These are phyloP conservation scores for Pluteus cervinus DNA, from an alignment of 768 basidiomycete genomes.

Conservation along the genomic window DNA sequence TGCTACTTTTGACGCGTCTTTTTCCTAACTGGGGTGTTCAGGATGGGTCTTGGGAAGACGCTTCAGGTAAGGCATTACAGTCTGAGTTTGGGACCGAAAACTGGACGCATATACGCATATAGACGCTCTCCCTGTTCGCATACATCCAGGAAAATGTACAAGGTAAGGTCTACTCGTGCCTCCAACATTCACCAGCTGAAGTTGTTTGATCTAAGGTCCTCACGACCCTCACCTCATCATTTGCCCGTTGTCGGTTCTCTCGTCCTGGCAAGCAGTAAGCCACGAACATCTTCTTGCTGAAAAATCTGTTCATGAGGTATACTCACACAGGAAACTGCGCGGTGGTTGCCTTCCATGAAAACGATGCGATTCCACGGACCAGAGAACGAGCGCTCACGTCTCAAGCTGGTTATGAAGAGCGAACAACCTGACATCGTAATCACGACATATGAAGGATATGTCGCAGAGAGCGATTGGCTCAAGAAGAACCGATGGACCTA, in stretches of 20 bases:
- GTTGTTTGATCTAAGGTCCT: constrained; percentile 25
- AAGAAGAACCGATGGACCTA: constrained; percentile 53
- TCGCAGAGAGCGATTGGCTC: constrained; percentile 53
- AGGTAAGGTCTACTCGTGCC: constrained; percentile 15
- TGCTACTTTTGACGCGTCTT: background rate
- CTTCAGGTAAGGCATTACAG: constrained; percentile 35
- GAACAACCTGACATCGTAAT: constrained; percentile 49
- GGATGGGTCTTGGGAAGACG: constrained; percentile 65
- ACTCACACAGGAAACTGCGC: constrained; percentile 37
- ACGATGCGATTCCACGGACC: constrained; percentile 60
- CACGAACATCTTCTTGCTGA: background rate
- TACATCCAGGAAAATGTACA: constrained; percentile 52
- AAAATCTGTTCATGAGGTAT: background rate
- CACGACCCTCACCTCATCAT: constrained; percentile 64
- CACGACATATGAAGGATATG: constrained; percentile 66
- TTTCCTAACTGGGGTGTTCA: constrained; percentile 9
- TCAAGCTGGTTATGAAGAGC: constrained; percentile 38
- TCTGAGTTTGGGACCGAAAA: background rate
- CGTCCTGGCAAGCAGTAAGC: constrained; percentile 49
- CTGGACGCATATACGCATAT: background rate
- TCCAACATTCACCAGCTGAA: background rate
- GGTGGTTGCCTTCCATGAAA: constrained; percentile 47
- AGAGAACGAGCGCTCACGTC: constrained; percentile 44
- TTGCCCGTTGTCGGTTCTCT: constrained; percentile 65
- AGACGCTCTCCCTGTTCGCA: constrained; percentile 61